A percentile compares a stretch with the other conserved stretches of the same genome.
phyloP scores from a whole-genome alignment of 1,139 yeast species.

The Yamadazyma taylorii region DNA sequence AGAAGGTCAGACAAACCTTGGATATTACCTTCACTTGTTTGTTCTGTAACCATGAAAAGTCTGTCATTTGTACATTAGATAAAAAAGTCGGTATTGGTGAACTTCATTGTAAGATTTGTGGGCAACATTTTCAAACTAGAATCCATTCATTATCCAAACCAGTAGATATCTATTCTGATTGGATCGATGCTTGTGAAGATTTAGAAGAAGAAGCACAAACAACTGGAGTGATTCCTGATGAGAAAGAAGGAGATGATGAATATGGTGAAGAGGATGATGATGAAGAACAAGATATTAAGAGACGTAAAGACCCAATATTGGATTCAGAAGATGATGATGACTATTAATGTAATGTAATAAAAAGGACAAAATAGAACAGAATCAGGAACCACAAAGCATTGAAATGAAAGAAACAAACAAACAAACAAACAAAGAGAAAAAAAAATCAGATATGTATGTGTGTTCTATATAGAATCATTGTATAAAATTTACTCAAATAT shows the following conservation, averaged over 20 bases:
- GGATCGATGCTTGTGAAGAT: slow-evolving; percentile 99
- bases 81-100: slow-evolving; percentile 85
- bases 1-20: slow-evolving; percentile 74
- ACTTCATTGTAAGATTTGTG: slow-evolving; percentile 88
- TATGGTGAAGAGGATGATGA: slow-evolving; percentile 35
- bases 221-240: slow-evolving; percentile 14
- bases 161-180: slow-evolving; percentile 92
- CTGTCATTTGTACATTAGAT: slow-evolving; percentile 86
- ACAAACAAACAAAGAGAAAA: too few relatives aligned
- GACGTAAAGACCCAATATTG: slow-evolving; percentile 17
- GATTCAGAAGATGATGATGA: slow-evolving; percentile 33
- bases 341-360: slow-evolving; percentile 5
- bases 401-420: too few relatives aligned
- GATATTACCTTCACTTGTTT: slow-evolving; percentile 88
- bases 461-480: too few relatives aligned
- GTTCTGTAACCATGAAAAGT: slow-evolving; percentile 93
- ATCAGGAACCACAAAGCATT: too few relatives aligned
- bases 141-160: slow-evolving; percentile 84
- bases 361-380: neutral
- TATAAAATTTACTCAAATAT: too few relatives aligned
- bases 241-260: slow-evolving; percentile 21
- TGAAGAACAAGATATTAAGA: slow-evolving; percentile 23
- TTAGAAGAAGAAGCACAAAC: slow-evolving; percentile 67
- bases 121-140: slow-evolving; percentile 88
- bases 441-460: too few relatives aligned